phyloP scores from a whole-genome alignment of 148 eudicot species.

The Agrostemma githago region DNA sequence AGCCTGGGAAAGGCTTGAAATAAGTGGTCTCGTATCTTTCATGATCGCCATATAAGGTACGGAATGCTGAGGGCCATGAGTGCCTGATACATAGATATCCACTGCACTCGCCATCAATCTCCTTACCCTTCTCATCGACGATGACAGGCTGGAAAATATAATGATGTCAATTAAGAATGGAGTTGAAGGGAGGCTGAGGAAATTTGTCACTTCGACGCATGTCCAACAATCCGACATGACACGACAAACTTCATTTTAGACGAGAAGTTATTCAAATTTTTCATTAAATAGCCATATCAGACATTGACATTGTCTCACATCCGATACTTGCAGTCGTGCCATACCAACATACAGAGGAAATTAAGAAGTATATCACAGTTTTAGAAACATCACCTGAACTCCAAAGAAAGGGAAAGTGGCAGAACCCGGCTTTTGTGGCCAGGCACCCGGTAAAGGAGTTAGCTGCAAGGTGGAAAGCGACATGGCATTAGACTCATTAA shows the following conservation, averaged over 20 bases:
- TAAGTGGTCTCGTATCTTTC: slow-evolving; percentile 98
- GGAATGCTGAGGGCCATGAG: slow-evolving; percentile 99
- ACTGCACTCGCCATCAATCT: slow-evolving; percentile 91
- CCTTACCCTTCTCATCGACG: slow-evolving; percentile 95
- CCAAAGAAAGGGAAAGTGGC: slow-evolving; percentile 98
- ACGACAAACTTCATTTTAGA: neutral
- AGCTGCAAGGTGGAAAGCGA: slow-evolving; percentile 45
- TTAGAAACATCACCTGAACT: slow-evolving; percentile 62
- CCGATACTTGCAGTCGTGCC: neutral
- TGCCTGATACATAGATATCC: slow-evolving; percentile 82
- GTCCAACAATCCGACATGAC: neutral
- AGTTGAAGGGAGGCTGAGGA: neutral
- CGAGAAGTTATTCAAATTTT: too few species aligned
- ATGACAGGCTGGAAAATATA: slow-evolving; percentile 73
- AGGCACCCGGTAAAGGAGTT: slow-evolving; percentile 96
- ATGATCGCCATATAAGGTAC: slow-evolving; percentile 93
- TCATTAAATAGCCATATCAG: neutral
- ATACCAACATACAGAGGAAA: neutral
- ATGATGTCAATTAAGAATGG: slow-evolving; percentile 14
- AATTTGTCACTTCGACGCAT: too few species aligned
- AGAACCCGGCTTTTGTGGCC: slow-evolving; percentile 99
- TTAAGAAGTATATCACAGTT: neutral
- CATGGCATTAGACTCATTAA: slow-evolving; percentile 9
- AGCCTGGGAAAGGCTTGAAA: slow-evolving; percentile 96
- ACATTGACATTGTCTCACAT: neutral